Conservation (phyloP, 1,284 basidiomycete species). For the Flammula alnicola region DNA sequence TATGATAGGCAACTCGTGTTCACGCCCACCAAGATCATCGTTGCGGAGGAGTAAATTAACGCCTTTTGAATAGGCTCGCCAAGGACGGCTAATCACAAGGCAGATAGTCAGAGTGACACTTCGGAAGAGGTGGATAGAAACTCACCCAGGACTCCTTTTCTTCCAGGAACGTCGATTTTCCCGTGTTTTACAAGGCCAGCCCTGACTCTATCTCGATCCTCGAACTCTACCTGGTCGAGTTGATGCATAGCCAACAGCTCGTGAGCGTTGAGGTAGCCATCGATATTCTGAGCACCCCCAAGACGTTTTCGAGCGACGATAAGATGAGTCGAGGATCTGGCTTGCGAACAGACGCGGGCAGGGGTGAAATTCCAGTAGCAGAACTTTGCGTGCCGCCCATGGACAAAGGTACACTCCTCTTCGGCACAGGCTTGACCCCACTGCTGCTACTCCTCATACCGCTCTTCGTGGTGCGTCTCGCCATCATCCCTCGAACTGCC, state of each 20-base stretch:
- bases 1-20: constrained; percentile 58
- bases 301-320: constrained; percentile 17
- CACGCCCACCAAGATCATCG: constrained; percentile 54
- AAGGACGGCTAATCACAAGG: constrained; percentile 45
- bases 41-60: constrained; percentile 48
- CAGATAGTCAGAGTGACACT: not conserved
- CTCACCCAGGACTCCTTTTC: constrained; percentile 14
- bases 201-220: constrained; percentile 25
- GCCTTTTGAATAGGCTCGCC: constrained; percentile 51
- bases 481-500: constrained; percentile 21
- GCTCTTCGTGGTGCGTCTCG: constrained; percentile 1
- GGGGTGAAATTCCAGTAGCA: not conserved
- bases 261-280: constrained; percentile 36
- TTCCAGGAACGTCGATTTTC: constrained; percentile 16
- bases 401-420: not conserved
- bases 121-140: not conserved
- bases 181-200: constrained; percentile 13
- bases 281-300: constrained; percentile 5
- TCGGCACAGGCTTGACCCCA: not conserved
- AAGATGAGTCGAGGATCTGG: constrained; percentile 31
- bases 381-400: not conserved
- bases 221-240: constrained; percentile 38
- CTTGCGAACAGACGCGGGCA: constrained; percentile 24
- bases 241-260: constrained; percentile 41
- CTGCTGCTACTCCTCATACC: constrained; percentile 7